Conservation (phyloP, 331 rosid genomes). For the Telfairia occidentalis region DNA sequence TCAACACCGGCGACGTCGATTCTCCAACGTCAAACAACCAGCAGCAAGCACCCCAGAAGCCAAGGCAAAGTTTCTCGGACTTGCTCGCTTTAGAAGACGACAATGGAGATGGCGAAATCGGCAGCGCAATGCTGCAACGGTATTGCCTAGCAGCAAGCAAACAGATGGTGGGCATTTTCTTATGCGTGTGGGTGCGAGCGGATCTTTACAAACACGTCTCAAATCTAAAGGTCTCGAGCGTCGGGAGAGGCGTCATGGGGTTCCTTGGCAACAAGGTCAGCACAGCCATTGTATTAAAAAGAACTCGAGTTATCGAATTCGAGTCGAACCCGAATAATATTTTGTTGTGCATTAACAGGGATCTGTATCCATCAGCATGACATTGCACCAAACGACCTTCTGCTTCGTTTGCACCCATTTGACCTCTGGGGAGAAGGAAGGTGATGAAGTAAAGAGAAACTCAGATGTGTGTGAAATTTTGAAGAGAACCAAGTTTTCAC, state of each 20-base stretch:
- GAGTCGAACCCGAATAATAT: not conserved
- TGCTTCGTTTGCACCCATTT: constrained; percentile 93
- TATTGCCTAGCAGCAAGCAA: constrained; percentile 61
- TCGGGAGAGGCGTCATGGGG: constrained; percentile 90
- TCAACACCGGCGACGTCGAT: constrained; percentile 24
- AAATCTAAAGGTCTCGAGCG: constrained; percentile 53
- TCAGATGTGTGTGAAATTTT: constrained; percentile 66
- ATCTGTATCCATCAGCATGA: constrained; percentile 82
- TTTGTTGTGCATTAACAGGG: constrained; percentile 38
- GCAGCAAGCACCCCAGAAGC: constrained; percentile 13
- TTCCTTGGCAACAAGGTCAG: constrained; percentile 86
- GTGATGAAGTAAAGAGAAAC: constrained; percentile 67
- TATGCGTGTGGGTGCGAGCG: constrained; percentile 59
- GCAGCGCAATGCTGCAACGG: constrained; percentile 3
- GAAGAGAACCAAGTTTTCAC: constrained; percentile 59
- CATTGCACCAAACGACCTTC: constrained; percentile 42
- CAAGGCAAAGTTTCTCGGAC: constrained; percentile 46
- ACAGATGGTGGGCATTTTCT: constrained; percentile 91
- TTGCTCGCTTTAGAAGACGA: constrained; percentile 36
- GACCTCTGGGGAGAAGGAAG: constrained; percentile 82
- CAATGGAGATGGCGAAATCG: constrained; percentile 13
- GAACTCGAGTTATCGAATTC: not conserved
- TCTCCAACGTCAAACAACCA: not conserved
- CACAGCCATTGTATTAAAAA: not conserved
- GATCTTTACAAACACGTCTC: constrained; percentile 35